Conservation (phyloP, 495 filamentous ascomycete species). For the Penicillium nucicola region DNA sequence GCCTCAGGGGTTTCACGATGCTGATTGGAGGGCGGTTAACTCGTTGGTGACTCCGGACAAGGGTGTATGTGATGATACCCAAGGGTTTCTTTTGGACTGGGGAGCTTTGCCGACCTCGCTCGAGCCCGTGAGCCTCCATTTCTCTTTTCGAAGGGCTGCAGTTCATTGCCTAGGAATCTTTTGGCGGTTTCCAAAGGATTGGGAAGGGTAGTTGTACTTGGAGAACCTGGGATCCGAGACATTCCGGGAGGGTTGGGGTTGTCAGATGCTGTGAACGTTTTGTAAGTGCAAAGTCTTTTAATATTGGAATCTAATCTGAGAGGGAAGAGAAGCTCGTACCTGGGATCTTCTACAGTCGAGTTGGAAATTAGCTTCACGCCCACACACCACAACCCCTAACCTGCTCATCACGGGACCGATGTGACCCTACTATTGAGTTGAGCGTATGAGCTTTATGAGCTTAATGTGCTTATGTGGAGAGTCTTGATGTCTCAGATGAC, state of each 20-base stretch:
- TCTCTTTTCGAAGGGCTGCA: neutral
- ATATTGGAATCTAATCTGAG: constrained; percentile 6
- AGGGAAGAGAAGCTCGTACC: constrained; percentile 5
- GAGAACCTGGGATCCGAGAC: neutral
- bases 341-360: constrained; percentile 1
- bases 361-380: constrained; percentile 8
- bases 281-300: neutral
- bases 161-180: neutral
- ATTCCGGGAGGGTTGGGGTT: neutral
- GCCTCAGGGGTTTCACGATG: constrained; percentile 11
- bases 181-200: neutral
- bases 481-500: no score
- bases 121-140: neutral
- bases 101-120: neutral
- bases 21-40: constrained; percentile 7
- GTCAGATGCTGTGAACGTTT: neutral
- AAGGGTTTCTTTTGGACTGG: neutral
- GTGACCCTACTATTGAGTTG: no score
- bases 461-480: no score
- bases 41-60: constrained; percentile 4
- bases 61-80: neutral
- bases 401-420: neutral
- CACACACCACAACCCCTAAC: neutral
- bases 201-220: neutral
- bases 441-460: no score